A percentile compares a stretch with the other conserved stretches of the same genome.
Conservation (phyloP, 768 basidiomycete genomes). For the Pluteus cervinus region DNA sequence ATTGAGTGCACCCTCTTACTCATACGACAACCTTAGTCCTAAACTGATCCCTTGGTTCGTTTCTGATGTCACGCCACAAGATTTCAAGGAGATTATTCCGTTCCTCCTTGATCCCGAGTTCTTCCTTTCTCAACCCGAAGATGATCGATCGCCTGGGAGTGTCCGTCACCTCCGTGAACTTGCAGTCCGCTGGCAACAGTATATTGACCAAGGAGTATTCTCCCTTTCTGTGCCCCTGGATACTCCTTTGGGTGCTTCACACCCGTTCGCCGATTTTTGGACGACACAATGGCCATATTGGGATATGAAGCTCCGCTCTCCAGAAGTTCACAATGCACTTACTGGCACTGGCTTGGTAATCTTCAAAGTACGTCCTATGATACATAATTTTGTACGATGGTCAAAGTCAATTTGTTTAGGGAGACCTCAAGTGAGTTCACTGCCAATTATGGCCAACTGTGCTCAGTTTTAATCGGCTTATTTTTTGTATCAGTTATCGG, state of each 20-base stretch:
- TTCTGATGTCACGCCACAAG: conserved; percentile 85
- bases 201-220: conserved; percentile 70
- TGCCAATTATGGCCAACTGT: not conserved
- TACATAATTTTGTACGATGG: not conserved
- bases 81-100: conserved; percentile 60
- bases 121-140: conserved; percentile 31
- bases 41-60: conserved; percentile 98
- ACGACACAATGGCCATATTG: conserved; percentile 72
- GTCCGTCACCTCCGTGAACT: conserved; percentile 47
- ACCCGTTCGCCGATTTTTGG: conserved; percentile 47
- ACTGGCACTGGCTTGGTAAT: conserved; percentile 62
- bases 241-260: conserved; percentile 35
- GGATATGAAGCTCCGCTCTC: conserved; percentile 55
- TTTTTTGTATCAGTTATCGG: conserved; percentile 50
- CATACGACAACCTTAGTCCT: conserved; percentile 45
- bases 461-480: not conserved
- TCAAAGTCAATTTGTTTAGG: conserved; percentile 32
- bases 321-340: conserved; percentile 44
- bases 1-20: not conserved
- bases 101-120: conserved; percentile 61
- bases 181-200: conserved; percentile 64
- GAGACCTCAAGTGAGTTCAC: conserved; percentile 78
- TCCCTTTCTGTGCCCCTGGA: conserved; percentile 60
- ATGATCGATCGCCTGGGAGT: conserved; percentile 8
- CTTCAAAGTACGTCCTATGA: conserved; percentile 58